Evolutionary conservation across 1,139 yeast genomes (phyloP).

Genomic region (Debaryomyces psychrophilus): DNA sequence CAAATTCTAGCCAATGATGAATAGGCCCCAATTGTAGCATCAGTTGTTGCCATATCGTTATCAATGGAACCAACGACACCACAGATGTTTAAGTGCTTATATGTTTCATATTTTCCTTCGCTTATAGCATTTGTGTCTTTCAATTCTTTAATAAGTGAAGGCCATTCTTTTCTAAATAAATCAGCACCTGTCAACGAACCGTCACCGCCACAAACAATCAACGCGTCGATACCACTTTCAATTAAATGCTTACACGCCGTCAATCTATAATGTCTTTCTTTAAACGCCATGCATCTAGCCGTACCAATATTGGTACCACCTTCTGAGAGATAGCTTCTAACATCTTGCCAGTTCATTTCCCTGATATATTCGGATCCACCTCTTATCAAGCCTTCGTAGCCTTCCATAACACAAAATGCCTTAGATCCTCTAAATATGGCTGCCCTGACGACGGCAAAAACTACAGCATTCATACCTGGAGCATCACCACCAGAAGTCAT

Average conservation of each 20-base stretch:
- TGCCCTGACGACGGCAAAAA: conserved; percentile 76
- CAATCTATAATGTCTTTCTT: conserved; percentile 68
- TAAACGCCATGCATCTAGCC: conserved; percentile 71
- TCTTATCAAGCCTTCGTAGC: conserved; percentile 73
- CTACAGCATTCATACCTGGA: conserved; percentile 85
- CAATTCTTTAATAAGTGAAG: conserved; percentile 65
- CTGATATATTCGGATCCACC: conserved; percentile 65
- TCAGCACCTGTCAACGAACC: conserved; percentile 87
- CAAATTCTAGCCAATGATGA: conserved; percentile 77
- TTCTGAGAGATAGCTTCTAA: conserved; percentile 69
- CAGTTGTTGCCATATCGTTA: conserved; percentile 83
- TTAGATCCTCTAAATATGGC: conserved; percentile 73
- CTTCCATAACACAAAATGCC: conserved; percentile 74
- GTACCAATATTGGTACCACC: conserved; percentile 88
- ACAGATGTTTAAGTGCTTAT: conserved; percentile 66
- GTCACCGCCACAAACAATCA: conserved; percentile 85
- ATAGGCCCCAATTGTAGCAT: conserved; percentile 80
- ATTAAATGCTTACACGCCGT: conserved; percentile 70
- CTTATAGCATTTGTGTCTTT: conserved; percentile 53
- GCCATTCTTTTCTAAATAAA: conserved; percentile 79
- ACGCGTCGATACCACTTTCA: conserved; percentile 73
- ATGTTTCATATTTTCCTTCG: conserved; percentile 52
- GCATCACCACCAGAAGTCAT: conserved; percentile 92
- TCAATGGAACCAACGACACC: conserved; percentile 84
- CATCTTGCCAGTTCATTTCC: conserved; percentile 77